Evolutionary conservation across 345 rosid genomes (phyloP).

Genomic region (Schrenkiella parvula): DNA sequence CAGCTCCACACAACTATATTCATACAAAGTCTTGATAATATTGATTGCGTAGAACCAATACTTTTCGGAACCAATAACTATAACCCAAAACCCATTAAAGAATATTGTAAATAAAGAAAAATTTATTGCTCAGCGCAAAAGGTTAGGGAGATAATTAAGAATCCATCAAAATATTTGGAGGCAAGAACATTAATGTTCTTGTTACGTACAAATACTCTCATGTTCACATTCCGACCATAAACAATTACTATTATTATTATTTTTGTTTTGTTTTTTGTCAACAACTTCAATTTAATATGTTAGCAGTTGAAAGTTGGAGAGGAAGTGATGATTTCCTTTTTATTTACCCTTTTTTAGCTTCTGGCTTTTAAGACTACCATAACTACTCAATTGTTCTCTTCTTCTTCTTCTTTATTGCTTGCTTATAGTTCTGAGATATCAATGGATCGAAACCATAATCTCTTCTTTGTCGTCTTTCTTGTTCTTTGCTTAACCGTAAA

Average conservation of each 20-base stretch:
- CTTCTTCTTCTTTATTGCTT: conserved; percentile 24
- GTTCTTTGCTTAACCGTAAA: conserved; percentile 46
- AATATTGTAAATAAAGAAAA: neutral
- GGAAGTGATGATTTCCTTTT: conserved; percentile 11
- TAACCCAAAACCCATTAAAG: neutral
- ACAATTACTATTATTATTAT: neutral
- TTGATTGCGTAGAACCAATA: conserved; percentile 26
- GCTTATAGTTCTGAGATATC: conserved; percentile 15
- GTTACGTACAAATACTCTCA: conserved; percentile 25
- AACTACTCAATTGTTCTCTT: conserved; percentile 1
- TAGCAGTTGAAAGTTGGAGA: conserved; percentile 55
- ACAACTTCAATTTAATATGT: conserved; percentile 35
- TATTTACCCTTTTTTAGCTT: conserved; percentile 19
- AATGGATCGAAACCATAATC: conserved; percentile 42
- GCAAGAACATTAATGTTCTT: conserved; percentile 18
- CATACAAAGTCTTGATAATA: conserved; percentile 30
- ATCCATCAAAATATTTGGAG: conserved; percentile 2
- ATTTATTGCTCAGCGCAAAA: conserved; percentile 30
- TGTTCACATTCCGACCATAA: conserved; percentile 33
- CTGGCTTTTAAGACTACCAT: conserved; percentile 14
- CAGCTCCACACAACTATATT: conserved; percentile 34
- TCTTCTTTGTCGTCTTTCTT: conserved; percentile 41
- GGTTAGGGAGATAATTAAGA: conserved; percentile 21
- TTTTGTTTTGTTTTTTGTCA: conserved; percentile 2
- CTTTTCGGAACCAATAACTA: conserved; percentile 10